These are phyloP conservation scores for Asclepias syriaca DNA, from an alignment of 257 asterid species.

Conservation along the genomic window DNA sequence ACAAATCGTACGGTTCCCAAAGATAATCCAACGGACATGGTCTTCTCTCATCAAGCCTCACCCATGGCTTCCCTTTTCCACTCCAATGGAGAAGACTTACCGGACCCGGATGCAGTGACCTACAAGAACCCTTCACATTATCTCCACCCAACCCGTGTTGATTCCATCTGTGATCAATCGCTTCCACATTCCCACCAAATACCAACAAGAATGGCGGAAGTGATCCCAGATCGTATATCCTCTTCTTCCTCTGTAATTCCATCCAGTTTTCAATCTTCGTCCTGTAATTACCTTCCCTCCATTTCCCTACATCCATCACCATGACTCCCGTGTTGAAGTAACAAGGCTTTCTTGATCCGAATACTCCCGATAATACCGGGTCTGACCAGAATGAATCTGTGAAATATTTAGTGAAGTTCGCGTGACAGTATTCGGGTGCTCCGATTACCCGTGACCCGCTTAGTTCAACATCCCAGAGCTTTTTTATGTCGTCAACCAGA, in stretches of 20 bases:
- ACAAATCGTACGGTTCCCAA: conserved; percentile 72
- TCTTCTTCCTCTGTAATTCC: conserved; percentile 52
- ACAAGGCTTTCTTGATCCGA: conserved; percentile 51
- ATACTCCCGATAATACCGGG: conserved; percentile 36
- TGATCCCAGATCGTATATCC: conserved; percentile 75
- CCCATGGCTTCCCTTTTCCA: conserved; percentile 86
- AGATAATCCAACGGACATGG: conserved; percentile 73
- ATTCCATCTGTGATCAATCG: conserved; percentile 71
- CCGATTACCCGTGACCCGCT: conserved; percentile 35
- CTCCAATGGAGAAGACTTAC: conserved; percentile 79
- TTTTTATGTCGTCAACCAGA: conserved; percentile 52
- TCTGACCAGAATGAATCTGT: conserved; percentile 63
- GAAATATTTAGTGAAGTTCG: conserved; percentile 63
- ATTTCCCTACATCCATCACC: conserved; percentile 62
- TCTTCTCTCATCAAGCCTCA: conserved; percentile 53
- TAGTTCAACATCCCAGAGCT: conserved; percentile 45
- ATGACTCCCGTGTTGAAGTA: conserved; percentile 79
- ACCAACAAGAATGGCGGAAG: conserved; percentile 64
- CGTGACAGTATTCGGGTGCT: conserved; percentile 76
- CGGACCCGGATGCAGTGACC: conserved; percentile 73
- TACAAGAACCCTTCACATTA: conserved; percentile 67
- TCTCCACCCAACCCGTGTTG: conserved; percentile 87
- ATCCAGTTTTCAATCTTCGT: conserved; percentile 62
- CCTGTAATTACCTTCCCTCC: conserved; percentile 62
- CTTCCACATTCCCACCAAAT: conserved; percentile 63